A percentile compares a stretch with the other conserved stretches of the same genome.
Evolutionary conservation across 2,329 filamentous ascomycete species (phyloP).

Genomic region (Mollisia scopiformis): DNA sequence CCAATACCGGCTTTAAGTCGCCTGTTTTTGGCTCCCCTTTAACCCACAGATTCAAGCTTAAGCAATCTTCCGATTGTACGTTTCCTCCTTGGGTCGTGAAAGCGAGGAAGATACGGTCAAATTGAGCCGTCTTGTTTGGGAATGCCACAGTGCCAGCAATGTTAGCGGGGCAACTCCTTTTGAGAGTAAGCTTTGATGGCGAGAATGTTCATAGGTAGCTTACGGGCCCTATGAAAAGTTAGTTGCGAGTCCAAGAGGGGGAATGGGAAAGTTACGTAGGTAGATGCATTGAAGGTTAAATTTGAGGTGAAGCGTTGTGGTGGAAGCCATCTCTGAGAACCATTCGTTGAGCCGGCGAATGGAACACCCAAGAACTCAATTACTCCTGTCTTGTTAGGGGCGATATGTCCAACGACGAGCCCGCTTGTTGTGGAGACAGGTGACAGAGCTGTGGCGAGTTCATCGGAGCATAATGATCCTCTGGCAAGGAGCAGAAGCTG

Average conservation of each 20-base stretch:
- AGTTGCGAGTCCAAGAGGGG: not conserved
- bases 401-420: conserved; percentile 3
- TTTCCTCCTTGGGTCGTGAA: conserved; percentile 15
- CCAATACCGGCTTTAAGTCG: not conserved
- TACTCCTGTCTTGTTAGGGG: conserved; percentile 6
- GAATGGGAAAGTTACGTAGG: conserved; percentile 2
- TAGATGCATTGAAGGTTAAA: conserved; percentile 1
- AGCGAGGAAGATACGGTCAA: conserved; percentile 11
- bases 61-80: conserved; percentile 35
- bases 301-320: conserved; percentile 5
- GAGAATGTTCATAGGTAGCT: not conserved
- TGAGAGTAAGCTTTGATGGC: not conserved
- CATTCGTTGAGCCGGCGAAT: conserved; percentile 10
- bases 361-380: conserved; percentile 13
- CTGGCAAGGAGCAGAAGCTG: no score
- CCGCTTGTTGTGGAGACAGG: conserved; percentile 13
- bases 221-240: not conserved
- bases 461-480: no score
- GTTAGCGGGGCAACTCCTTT: conserved; percentile 13
- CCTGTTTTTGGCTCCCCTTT: conserved; percentile 11
- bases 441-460: no score
- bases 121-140: conserved; percentile 15
- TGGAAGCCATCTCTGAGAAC: conserved; percentile 6
- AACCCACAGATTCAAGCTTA: conserved; percentile 40
- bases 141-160: conserved; percentile 9